Base-by-base conservation (phyloP, 2,329 filamentous ascomycete species). In the Stemphylium lycopersici region DNA sequence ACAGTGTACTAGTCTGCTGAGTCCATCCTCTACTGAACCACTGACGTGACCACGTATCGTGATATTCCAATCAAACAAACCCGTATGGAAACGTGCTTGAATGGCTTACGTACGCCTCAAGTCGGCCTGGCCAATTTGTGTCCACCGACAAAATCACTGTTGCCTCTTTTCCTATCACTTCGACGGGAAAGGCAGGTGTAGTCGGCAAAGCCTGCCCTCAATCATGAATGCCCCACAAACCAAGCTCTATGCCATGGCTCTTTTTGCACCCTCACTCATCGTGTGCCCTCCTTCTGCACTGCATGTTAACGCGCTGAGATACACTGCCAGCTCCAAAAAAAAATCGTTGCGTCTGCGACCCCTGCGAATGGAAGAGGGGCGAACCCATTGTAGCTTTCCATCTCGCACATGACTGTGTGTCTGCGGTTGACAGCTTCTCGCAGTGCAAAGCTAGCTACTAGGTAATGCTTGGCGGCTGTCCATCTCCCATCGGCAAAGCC, bases 161-260 rank as follows among this genome's bases (percentile, higher is more conserved):
- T 8, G 4, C 10, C 16, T 36, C 33, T n/a, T 4, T 36, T 36
- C 33, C 33, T 4, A n/a, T 15, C 33, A 15, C 16, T 11, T 36
- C 33, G 33, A 8, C 2, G 6, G 15, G 33, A 36, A 36, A 10
- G n/a, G 32, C 32, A 16, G 29, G 2, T 36, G 20, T 45, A 36
- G 20, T 45, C 42, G 42, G 42, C 20, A 45, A 45, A 45, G 36
- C 32, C 20, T 45, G 32, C 42, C 26, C 32, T 16, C 20, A 36
- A 24, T 11, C 32, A 18, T 6, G 7, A 36, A 6, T 34, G 20
- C 32, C 31, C 33, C 13, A 24, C 22, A 6, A 24, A 20, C 31
- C 12, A 36, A 36, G n/a, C 31, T 36, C 40, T n/a, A 45, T 45
- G 2, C n/a, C 31, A 16, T 44, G 26, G 26, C 26, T 8, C 26